Evolutionary conservation across 164 flowering plant species (phyloP).

Genomic region (Saururus chinensis): DNA sequence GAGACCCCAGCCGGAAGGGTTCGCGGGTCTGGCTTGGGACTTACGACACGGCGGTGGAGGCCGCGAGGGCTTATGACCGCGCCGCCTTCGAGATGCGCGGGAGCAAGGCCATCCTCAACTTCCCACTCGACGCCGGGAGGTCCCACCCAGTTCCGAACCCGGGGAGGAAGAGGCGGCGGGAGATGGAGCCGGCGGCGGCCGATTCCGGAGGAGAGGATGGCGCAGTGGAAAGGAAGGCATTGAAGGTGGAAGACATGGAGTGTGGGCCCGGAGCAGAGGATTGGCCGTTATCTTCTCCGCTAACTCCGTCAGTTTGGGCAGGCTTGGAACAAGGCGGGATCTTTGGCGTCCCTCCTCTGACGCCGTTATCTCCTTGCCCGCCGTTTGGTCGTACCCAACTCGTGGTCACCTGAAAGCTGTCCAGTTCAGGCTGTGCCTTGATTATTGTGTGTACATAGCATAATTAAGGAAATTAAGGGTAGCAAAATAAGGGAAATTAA

Average conservation of each 20-base stretch:
- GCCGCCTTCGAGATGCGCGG: constrained; percentile 21
- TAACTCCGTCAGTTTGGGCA: constrained; percentile 30
- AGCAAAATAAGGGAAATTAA: no score
- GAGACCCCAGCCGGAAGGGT: constrained; percentile 27
- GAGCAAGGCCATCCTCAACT: neutral
- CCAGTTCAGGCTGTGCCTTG: no score
- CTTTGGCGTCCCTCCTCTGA: constrained; percentile 25
- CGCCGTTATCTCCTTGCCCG: constrained; percentile 25
- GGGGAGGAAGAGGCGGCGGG: constrained; percentile 12
- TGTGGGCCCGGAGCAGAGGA: constrained; percentile 4
- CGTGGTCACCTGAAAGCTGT: constrained; percentile 4
- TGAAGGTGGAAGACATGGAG: neutral
- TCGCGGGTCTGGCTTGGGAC: constrained; percentile 41
- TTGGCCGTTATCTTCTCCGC: constrained; percentile 10
- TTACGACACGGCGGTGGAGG: constrained; percentile 7
- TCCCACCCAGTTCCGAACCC: neutral
- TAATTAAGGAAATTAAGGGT: no score
- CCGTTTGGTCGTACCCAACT: constrained; percentile 14
- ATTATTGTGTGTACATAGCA: neutral
- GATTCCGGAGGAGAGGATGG: no score
- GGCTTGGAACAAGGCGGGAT: constrained; percentile 22
- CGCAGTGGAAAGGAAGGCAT: neutral
- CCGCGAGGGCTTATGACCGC: constrained; percentile 37
- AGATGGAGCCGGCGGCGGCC: constrained; percentile 3
- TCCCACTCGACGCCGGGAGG: neutral